These are phyloP conservation scores for Fusarium succisae DNA, from an alignment of 2,329 filamentous ascomycete genomes.

Conservation along the genomic window DNA sequence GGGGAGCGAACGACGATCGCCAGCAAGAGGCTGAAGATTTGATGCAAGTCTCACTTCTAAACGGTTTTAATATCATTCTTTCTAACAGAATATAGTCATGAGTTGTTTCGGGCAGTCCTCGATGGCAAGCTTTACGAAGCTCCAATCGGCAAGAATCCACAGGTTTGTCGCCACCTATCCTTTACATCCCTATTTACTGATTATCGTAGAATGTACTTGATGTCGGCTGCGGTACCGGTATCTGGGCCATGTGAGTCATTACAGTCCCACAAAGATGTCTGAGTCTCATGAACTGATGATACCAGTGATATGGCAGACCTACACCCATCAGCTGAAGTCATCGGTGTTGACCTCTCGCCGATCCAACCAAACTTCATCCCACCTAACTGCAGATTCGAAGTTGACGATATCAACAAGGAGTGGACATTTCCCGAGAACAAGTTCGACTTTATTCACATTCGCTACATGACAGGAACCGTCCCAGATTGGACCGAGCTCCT, in stretches of 20 bases:
- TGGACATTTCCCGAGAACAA: conserved; percentile 15
- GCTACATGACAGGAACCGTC: conserved; percentile 17
- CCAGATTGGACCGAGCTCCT: conserved; percentile 16
- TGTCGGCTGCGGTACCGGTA: conserved; percentile 18
- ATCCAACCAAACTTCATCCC: conserved; percentile 24
- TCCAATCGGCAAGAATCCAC: conserved; percentile 13
- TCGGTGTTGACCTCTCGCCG: conserved; percentile 18
- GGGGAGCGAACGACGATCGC: conserved; percentile 25
- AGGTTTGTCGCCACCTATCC: neutral
- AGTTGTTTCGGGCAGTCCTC: conserved; percentile 16
- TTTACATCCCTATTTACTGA: accelerated
- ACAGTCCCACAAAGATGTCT: too few relatives aligned
- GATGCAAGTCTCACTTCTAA: neutral
- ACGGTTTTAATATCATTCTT: accelerated
- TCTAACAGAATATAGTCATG: neutral
- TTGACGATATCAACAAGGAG: conserved; percentile 23
- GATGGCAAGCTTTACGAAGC: conserved; percentile 20
- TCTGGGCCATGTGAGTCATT: conserved; percentile 22
- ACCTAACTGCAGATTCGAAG: conserved; percentile 17
- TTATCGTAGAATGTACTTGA: neutral
- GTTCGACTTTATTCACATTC: conserved; percentile 26
- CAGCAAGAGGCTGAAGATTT: conserved; percentile 31
- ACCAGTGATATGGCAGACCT: conserved; percentile 19
- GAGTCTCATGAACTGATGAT: neutral
- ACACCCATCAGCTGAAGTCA: conserved; percentile 14